Evolutionary conservation across 1,139 yeast genomes (phyloP).

Genomic region (Hansenula sp.): DNA sequence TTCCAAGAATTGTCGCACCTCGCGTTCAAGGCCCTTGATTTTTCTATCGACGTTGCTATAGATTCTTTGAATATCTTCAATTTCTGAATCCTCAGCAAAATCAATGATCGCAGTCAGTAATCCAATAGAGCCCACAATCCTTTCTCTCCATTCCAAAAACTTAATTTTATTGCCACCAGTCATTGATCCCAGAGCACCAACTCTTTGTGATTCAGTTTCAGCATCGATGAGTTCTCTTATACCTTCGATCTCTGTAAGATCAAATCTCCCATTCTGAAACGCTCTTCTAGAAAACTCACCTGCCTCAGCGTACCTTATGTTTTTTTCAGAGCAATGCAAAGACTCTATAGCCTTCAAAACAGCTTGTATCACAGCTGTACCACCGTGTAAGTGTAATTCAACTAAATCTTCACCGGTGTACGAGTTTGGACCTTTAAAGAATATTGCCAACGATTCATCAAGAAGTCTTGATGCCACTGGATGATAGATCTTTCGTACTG

Average conservation of each 20-base stretch:
- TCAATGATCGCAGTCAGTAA: slow-evolving; percentile 84
- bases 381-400: slow-evolving; percentile 92
- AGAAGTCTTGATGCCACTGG: slow-evolving; percentile 40
- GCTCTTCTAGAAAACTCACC: slow-evolving; percentile 93
- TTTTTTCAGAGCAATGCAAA: slow-evolving; percentile 38
- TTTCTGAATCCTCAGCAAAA: slow-evolving; percentile 92
- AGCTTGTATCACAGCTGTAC: slow-evolving; percentile 75
- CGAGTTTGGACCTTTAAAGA: slow-evolving; percentile 71
- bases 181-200: slow-evolving; percentile 69
- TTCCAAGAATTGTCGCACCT: slow-evolving; percentile 45
- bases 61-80: slow-evolving; percentile 53
- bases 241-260: slow-evolving; percentile 86
- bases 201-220: slow-evolving; percentile 85
- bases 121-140: slow-evolving; percentile 65
- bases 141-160: slow-evolving; percentile 65
- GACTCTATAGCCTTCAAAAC: slow-evolving; percentile 60
- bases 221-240: slow-evolving; percentile 88
- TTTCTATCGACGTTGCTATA: slow-evolving; percentile 46
- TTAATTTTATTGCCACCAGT: slow-evolving; percentile 58
- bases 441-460: slow-evolving; percentile 75
- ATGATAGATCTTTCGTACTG: slow-evolving; percentile 49
- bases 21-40: slow-evolving; percentile 37
- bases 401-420: slow-evolving; percentile 91
- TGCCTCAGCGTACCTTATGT: slow-evolving; percentile 79
- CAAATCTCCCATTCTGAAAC: slow-evolving; percentile 63